phyloP scores from a whole-genome alignment of 2,329 filamentous ascomycete species.

The Alternaria sp. region DNA sequence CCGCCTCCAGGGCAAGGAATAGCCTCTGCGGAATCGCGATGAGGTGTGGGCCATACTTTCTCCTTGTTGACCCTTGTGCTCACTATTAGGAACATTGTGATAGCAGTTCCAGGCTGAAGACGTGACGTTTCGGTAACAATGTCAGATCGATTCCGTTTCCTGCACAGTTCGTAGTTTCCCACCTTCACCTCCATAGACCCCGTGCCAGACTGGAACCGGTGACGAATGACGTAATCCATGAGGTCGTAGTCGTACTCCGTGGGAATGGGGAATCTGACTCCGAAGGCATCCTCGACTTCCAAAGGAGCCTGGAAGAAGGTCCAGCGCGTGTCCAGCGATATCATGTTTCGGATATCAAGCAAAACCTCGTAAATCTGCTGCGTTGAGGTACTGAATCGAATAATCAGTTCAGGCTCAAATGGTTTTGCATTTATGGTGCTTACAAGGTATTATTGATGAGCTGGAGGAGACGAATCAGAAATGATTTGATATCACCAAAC shows the following conservation, averaged over 20 bases:
- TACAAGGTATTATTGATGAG: neutral
- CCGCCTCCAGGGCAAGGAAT: neutral
- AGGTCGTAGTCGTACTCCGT: neutral
- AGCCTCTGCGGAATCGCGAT: neutral
- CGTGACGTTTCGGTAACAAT: neutral
- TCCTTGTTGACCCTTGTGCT: accelerated
- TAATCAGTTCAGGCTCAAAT: neutral
- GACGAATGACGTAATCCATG: neutral
- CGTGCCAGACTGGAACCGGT: neutral
- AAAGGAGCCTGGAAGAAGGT: neutral
- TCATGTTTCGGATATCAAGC: neutral
- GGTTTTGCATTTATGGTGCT: neutral
- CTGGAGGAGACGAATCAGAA: neutral
- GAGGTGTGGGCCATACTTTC: neutral
- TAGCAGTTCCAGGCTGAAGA: neutral
- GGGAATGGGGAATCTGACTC: neutral
- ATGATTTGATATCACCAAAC: neutral
- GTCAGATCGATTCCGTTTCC: neutral
- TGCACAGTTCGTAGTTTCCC: neutral
- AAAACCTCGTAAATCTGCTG: neutral
- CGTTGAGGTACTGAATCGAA: neutral
- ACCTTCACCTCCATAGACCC: neutral
- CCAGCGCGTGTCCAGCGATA: neutral
- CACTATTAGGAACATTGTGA: neutral
- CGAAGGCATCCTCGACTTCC: neutral